Evolutionary conservation across 2,329 filamentous ascomycete species (phyloP).

Genomic region (Pseudogymnoascus sp.): DNA sequence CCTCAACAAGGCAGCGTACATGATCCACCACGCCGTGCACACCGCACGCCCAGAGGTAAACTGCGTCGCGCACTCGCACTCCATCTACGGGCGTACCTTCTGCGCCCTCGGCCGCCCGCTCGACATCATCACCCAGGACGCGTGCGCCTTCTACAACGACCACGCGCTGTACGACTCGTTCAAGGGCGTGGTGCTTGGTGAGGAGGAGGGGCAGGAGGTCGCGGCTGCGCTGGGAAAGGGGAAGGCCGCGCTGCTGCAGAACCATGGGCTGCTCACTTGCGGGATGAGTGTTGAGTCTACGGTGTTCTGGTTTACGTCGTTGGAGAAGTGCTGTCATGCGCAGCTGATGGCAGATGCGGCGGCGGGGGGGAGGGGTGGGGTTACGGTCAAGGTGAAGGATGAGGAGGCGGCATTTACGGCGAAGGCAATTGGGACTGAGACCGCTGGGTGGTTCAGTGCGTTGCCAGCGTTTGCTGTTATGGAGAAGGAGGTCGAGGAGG

Average conservation of each 20-base stretch:
- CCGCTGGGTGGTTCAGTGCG: constrained; percentile 63
- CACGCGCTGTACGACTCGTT: constrained; percentile 37
- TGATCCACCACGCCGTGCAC: constrained; percentile 55
- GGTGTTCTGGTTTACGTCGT: constrained; percentile 47
- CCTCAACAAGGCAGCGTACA: constrained; percentile 40
- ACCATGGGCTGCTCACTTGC: constrained; percentile 48
- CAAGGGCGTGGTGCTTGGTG: constrained; percentile 45
- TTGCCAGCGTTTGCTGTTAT: constrained; percentile 66
- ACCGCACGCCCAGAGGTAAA: constrained; percentile 51
- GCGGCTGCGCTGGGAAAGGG: constrained; percentile 39
- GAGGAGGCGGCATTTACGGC: constrained; percentile 63
- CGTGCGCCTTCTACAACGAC: constrained; percentile 44
- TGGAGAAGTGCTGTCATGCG: constrained; percentile 42
- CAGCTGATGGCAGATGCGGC: constrained; percentile 52
- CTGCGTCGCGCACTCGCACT: constrained; percentile 52
- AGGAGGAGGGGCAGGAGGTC: constrained; percentile 44
- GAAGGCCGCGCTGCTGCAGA: constrained; percentile 48
- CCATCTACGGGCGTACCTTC: constrained; percentile 54
- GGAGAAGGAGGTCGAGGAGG: constrained; percentile 41
- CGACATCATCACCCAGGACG: constrained; percentile 53
- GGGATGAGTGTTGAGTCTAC: constrained; percentile 43
- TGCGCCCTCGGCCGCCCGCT: constrained; percentile 52
- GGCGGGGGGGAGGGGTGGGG: constrained; percentile 52
- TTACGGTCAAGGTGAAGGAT: constrained; percentile 60
- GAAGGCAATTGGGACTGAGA: constrained; percentile 53